Evolutionary conservation across 108 stramenopile genomes (phyloP).

Genomic region (Schizochytrium sp.): DNA sequence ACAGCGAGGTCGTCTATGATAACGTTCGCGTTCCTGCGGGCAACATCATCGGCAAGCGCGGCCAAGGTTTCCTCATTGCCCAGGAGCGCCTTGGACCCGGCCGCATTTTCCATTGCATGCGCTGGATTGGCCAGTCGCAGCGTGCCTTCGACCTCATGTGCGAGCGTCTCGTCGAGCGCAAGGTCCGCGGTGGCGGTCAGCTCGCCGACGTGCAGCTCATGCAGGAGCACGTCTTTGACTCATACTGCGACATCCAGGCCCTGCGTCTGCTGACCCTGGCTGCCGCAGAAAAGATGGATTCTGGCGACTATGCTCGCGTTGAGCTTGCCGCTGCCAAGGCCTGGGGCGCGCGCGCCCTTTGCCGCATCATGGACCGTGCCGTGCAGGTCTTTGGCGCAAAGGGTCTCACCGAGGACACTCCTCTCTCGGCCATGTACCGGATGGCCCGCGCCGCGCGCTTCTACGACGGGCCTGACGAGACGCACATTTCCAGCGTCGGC

Average conservation of each 20-base stretch:
- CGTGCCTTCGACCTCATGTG: constrained; percentile 31
- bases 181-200: constrained; percentile 42
- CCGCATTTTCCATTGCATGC: constrained; percentile 96
- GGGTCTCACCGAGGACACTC: constrained; percentile 70
- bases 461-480: constrained; percentile 94
- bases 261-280: constrained; percentile 53
- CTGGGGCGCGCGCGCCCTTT: constrained; percentile 63
- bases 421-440: constrained; percentile 58
- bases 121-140: constrained; percentile 65
- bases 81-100: constrained; percentile 89
- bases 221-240: constrained; percentile 60
- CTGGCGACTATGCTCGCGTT: constrained; percentile 22
- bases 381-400: constrained; percentile 81
- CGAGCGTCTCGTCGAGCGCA: constrained; percentile 15
- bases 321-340: constrained; percentile 73
- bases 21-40: constrained; percentile 27
- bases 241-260: constrained; percentile 60
- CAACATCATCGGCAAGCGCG: constrained; percentile 65
- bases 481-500: constrained; percentile 50
- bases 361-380: constrained; percentile 73
- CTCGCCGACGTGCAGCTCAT: constrained; percentile 13
- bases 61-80: constrained; percentile 84
- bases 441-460: constrained; percentile 65
- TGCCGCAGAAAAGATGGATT: constrained; percentile 35
- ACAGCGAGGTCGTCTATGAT: neutral